Conservation (phyloP, 169 alveolate species). For the Plasmodium vivax region DNA sequence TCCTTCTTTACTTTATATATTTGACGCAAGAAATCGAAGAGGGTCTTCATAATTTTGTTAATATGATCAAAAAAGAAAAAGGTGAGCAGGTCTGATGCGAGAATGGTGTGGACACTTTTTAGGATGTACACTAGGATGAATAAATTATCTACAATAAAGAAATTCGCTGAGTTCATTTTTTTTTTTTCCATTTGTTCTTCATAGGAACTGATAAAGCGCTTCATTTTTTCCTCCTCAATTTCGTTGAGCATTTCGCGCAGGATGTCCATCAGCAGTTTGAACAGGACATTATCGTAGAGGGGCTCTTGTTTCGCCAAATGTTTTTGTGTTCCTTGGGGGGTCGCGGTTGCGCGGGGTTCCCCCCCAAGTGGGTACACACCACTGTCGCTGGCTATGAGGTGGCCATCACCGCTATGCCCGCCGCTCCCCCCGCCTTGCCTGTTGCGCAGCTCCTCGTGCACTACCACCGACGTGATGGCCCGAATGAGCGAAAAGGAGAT, state of each 20-base stretch:
- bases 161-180: conserved; percentile 49
- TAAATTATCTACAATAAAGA: conserved; percentile 67
- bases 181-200: conserved; percentile 68
- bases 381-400: not conserved
- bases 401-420: not conserved
- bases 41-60: conserved; percentile 36
- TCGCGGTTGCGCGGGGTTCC: not conserved
- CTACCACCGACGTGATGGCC: conserved; percentile 22
- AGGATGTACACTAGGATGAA: conserved; percentile 55
- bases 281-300: conserved; percentile 18
- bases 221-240: conserved; percentile 26
- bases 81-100: conserved; percentile 51
- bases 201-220: conserved; percentile 51
- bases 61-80: conserved; percentile 58
- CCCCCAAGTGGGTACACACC: not conserved
- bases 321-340: not conserved
- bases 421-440: not conserved
- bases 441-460: conserved; percentile 13
- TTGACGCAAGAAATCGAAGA: conserved; percentile 32
- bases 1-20: not conserved
- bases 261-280: conserved; percentile 43
- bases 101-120: conserved; percentile 23
- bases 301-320: conserved; percentile 5
- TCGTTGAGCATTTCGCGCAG: conserved; percentile 54
- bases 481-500: conserved; percentile 56